These are phyloP conservation scores for Aspergillus sergii DNA, from an alignment of 2,329 filamentous ascomycete species.

Conservation along the genomic window DNA sequence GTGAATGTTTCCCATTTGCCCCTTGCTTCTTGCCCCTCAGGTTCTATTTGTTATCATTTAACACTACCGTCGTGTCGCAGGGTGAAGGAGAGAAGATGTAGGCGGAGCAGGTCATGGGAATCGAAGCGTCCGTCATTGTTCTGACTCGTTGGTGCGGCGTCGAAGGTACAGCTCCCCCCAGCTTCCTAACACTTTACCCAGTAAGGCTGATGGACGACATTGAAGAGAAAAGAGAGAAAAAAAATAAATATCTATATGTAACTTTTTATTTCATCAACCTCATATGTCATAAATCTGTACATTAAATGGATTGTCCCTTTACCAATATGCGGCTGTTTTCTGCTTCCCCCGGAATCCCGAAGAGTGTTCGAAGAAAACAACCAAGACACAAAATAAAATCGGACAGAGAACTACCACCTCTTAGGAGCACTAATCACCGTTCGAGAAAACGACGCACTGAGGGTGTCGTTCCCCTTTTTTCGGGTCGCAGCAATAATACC, in stretches of 20 bases:
- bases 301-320: not conserved
- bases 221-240: not conserved
- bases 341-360: not conserved
- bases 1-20: not conserved
- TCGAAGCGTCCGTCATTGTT: not conserved
- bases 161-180: not conserved
- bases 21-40: not conserved
- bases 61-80: not conserved
- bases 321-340: not conserved
- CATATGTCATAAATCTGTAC: not conserved
- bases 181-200: not conserved
- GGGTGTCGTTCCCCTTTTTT: slow-evolving; percentile 52
- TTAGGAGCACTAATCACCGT: slow-evolving; percentile 52
- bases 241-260: not conserved
- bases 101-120: not conserved
- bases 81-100: not conserved
- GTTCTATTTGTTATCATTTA: not conserved
- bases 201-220: not conserved
- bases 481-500: slow-evolving; percentile 68
- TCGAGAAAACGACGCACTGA: slow-evolving; percentile 54
- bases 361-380: not conserved
- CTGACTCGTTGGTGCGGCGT: not conserved
- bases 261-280: not conserved
- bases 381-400: not conserved
- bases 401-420: slow-evolving; percentile 39